phyloP scores from a whole-genome alignment of 257 asterid genomes.

The Mentha longifolia region DNA sequence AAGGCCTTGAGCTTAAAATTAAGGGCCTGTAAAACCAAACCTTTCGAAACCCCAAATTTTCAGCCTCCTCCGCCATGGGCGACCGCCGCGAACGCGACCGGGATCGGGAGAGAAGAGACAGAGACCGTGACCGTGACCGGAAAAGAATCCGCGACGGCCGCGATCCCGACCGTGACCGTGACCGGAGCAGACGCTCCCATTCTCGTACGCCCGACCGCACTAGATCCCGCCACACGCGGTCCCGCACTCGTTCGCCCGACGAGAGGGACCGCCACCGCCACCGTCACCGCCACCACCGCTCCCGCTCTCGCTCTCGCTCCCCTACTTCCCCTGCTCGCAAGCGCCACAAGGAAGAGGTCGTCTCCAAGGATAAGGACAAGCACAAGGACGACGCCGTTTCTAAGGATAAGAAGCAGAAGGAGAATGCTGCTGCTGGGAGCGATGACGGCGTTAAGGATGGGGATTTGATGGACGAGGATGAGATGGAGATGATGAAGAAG shows the following conservation, averaged over 20 bases:
- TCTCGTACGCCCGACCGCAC: constrained; percentile 84
- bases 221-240: constrained; percentile 68
- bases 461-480: constrained; percentile 73
- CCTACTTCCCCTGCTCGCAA: constrained; percentile 70
- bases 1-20: too few species aligned
- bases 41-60: constrained; percentile 18
- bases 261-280: constrained; percentile 69
- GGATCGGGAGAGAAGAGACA: constrained; percentile 52
- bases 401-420: constrained; percentile 58
- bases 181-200: constrained; percentile 65
- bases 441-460: constrained; percentile 47
- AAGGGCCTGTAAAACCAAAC: constrained; percentile 17
- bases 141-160: constrained; percentile 48
- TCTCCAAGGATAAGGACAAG: constrained; percentile 52
- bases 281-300: constrained; percentile 57
- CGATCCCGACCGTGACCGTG: constrained; percentile 49
- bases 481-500: constrained; percentile 95
- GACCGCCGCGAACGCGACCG: constrained; percentile 62
- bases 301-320: constrained; percentile 38
- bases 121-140: constrained; percentile 59
- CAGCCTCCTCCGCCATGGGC: constrained; percentile 47
- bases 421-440: constrained; percentile 36
- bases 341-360: constrained; percentile 67
- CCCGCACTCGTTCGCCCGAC: constrained; percentile 82
- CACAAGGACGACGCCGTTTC: constrained; percentile 46